Conservation (phyloP, 768 basidiomycete species). For the Boletus huronensis region DNA sequence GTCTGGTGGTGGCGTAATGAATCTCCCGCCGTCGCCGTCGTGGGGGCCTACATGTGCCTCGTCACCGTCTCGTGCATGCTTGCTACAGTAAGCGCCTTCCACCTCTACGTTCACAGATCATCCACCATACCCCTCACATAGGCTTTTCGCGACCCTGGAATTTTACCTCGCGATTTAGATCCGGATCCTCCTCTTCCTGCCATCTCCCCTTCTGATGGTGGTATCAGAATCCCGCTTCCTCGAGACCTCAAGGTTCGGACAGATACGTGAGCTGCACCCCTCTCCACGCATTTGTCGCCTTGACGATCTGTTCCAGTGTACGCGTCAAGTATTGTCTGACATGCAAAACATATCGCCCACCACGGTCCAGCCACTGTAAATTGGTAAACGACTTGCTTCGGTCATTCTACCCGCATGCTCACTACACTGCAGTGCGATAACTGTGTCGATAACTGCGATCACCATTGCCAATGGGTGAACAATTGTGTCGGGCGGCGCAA, state of each 20-base stretch:
- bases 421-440: constrained; percentile 74
- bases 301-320: constrained; percentile 47
- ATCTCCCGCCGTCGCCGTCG: constrained; percentile 64
- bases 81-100: constrained; percentile 53
- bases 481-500: constrained; percentile 95
- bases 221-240: constrained; percentile 62
- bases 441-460: constrained; percentile 94
- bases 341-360: constrained; percentile 89
- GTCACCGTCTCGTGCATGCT: constrained; percentile 75
- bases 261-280: constrained; percentile 57
- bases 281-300: background rate
- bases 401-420: background rate
- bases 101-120: background rate
- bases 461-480: constrained; percentile 90
- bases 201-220: constrained; percentile 60
- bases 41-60: constrained; percentile 61
- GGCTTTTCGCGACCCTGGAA: constrained; percentile 84
- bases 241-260: constrained; percentile 76
- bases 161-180: constrained; percentile 85
- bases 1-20: constrained; percentile 86
- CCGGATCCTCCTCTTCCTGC: constrained; percentile 76
- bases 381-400: constrained; percentile 49
- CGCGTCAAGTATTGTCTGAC: constrained; percentile 93
- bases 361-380: constrained; percentile 93
- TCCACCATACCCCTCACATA: constrained; percentile 21